Base-by-base conservation (phyloP, 2,329 filamentous ascomycete genomes). In the Dothideomycetidae sp. region DNA sequence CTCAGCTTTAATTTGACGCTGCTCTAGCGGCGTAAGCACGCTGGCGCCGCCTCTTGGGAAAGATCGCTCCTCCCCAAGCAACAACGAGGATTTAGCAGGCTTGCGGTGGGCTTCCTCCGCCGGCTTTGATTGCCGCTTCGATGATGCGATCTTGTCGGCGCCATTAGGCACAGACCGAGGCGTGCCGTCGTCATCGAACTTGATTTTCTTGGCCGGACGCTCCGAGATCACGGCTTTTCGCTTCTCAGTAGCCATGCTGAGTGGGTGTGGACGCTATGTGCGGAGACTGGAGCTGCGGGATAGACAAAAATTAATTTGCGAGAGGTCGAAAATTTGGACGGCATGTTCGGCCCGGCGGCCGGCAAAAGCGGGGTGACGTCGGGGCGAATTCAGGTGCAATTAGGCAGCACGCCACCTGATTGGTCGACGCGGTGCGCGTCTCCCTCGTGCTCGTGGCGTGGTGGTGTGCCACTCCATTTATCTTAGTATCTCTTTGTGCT, bases 1-100 rank as follows among this genome's bases (percentile, higher is more conserved):
- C 59, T 96, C 81, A 41, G 92, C 78, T 51, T 90, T 80, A 45
- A 98, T 96, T 60, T 96, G 84, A 63, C 93, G 94, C 55, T 92
- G 81, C 58, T 98, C 90, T 36, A 98, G 66, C 13, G 90, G 86
- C 2, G 90, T 94, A 54, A 98, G 64, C 36, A 93, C 70, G 53
- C 83, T 92, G 37, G 76, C 88, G 30, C 90, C 92, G 39, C 90
- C 90, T 68, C 90, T 75, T 48, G 90, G 88, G 52, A 98, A 98
- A 31, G 88, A 69, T 21, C 78, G 77, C 54, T 94, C 90, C 47
- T 96, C 90, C 47, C 90, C 79, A 56, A 65, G 65, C 48, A 75
- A 54, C 12, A 73, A 57, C 14, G 66, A 68, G 31, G 60, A 57
- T 41, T 46, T 46, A 17, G 47, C 34, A 14, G 44, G 53, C 31